phyloP scores from a whole-genome alignment of 164 flowering plant species.

The Aristolochia contorta region DNA sequence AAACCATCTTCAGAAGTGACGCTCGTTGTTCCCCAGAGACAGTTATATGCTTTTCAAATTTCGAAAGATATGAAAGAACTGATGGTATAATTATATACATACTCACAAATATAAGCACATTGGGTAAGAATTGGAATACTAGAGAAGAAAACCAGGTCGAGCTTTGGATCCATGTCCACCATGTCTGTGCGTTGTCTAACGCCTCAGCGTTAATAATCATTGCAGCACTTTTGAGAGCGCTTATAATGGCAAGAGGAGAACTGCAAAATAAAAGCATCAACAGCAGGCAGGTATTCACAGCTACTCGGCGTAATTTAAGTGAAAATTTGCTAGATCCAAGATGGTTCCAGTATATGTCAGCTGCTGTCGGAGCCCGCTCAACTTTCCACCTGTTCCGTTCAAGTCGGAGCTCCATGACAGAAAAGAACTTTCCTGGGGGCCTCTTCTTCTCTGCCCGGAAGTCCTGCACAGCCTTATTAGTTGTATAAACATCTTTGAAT shows the following conservation, averaged over 20 bases:
- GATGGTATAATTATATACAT: constrained; percentile 95
- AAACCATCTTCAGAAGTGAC: constrained; percentile 90
- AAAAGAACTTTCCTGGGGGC: constrained; percentile 75
- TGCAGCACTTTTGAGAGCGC: constrained; percentile 73
- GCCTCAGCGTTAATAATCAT: constrained; percentile 93
- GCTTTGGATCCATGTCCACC: constrained; percentile 87
- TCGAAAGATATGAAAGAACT: constrained; percentile 80
- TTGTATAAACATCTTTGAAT: constrained; percentile 84
- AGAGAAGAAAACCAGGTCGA: constrained; percentile 87
- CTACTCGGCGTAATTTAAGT: constrained; percentile 61
- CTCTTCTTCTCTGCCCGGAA: constrained; percentile 68
- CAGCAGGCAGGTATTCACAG: constrained; percentile 75
- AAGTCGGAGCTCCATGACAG: constrained; percentile 69
- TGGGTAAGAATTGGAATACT: constrained; percentile 87
- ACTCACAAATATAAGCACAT: constrained; percentile 87
- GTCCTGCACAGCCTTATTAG: constrained; percentile 93
- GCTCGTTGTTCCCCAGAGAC: constrained; percentile 97
- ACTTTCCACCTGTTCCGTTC: constrained; percentile 93
- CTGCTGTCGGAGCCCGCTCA: constrained; percentile 85
- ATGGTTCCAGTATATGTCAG: constrained; percentile 95
- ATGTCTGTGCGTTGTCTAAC: constrained; percentile 74
- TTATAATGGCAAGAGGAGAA: constrained; percentile 93
- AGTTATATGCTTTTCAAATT: constrained; percentile 86
- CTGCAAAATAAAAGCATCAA: constrained; percentile 84
- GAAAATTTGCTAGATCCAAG: constrained; percentile 75